These are phyloP conservation scores for Clarireedia homoeocarpa DNA, from an alignment of 2,329 filamentous ascomycete genomes.

Conservation along the genomic window DNA sequence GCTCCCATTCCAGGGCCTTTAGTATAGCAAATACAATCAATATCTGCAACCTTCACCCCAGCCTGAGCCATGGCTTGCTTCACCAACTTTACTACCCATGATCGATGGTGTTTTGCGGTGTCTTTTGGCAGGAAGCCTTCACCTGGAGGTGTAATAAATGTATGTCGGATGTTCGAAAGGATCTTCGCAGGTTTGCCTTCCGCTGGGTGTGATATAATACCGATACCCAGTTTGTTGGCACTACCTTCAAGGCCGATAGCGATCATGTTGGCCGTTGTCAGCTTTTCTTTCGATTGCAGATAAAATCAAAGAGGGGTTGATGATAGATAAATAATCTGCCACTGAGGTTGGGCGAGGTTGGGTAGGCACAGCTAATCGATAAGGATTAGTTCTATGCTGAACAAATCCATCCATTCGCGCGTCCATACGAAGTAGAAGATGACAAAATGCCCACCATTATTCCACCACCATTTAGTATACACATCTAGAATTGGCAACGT, in stretches of 20 bases:
- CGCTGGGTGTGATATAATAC: conserved; percentile 72
- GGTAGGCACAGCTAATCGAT: conserved; percentile 4
- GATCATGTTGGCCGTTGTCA: conserved; percentile 40
- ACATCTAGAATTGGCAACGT: not conserved
- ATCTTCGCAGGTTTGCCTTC: conserved; percentile 48
- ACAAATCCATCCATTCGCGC: not conserved
- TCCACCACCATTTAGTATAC: not conserved
- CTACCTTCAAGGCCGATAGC: conserved; percentile 79
- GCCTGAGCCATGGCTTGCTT: conserved; percentile 71
- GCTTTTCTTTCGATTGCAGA: not conserved
- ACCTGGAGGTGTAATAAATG: conserved; percentile 84
- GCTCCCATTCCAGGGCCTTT: conserved; percentile 95
- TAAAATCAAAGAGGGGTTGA: not conserved
- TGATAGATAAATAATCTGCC: not conserved
- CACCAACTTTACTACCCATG: conserved; percentile 76
- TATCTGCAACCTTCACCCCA: conserved; percentile 49
- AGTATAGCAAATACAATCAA: conserved; percentile 94
- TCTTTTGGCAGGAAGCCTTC: conserved; percentile 96
- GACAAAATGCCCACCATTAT: not conserved
- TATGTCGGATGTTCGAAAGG: conserved; percentile 91
- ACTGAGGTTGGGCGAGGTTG: conserved; percentile 6
- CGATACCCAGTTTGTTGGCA: conserved; percentile 95
- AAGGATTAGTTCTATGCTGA: conserved; percentile 1
- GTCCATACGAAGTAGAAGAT: too few species aligned
- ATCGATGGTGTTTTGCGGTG: conserved; percentile 84